phyloP scores from a whole-genome alignment of 495 filamentous ascomycete genomes.

The Thozetella sp. region DNA sequence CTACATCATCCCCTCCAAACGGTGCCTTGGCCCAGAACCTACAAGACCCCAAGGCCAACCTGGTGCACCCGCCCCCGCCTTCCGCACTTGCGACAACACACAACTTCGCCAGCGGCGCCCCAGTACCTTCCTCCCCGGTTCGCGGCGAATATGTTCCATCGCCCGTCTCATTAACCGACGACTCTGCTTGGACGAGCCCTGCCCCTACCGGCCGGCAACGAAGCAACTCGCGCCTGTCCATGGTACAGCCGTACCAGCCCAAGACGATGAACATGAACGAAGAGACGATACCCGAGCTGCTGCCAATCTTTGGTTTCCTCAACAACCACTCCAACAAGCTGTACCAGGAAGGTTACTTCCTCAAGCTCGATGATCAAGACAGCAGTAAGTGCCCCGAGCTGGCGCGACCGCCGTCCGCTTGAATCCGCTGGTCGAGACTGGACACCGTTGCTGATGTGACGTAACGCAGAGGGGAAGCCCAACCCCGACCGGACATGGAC shows the following conservation, averaged over 20 bases:
- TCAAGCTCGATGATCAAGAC: slow-evolving; percentile 94
- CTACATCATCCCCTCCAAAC: slow-evolving; percentile 32
- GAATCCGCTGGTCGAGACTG: slow-evolving; percentile 5
- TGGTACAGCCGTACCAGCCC: slow-evolving; percentile 82
- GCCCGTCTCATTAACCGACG: slow-evolving; percentile 16
- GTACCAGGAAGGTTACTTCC: slow-evolving; percentile 96
- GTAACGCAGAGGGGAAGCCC: slow-evolving; percentile 73
- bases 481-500: slow-evolving; percentile 88
- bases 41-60: slow-evolving; percentile 17
- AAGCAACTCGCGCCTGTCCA: slow-evolving; percentile 52
- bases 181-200: slow-evolving; percentile 20
- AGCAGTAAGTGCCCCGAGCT: slow-evolving; percentile 60
- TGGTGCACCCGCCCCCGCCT: slow-evolving; percentile 12
- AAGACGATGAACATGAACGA: slow-evolving; percentile 80
- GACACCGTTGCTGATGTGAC: slow-evolving; percentile 18
- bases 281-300: slow-evolving; percentile 88
- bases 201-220: slow-evolving; percentile 20
- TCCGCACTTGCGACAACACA: slow-evolving; percentile 11
- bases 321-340: slow-evolving; percentile 96
- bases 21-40: slow-evolving; percentile 18
- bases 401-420: neutral
- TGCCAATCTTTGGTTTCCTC: slow-evolving; percentile 90
- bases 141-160: slow-evolving; percentile 34
- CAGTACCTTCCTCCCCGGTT: slow-evolving; percentile 28
- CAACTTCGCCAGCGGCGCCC: slow-evolving; percentile 22